phyloP scores from a whole-genome alignment of 352 stramenopile genomes.

The Phytopythium vexans region DNA sequence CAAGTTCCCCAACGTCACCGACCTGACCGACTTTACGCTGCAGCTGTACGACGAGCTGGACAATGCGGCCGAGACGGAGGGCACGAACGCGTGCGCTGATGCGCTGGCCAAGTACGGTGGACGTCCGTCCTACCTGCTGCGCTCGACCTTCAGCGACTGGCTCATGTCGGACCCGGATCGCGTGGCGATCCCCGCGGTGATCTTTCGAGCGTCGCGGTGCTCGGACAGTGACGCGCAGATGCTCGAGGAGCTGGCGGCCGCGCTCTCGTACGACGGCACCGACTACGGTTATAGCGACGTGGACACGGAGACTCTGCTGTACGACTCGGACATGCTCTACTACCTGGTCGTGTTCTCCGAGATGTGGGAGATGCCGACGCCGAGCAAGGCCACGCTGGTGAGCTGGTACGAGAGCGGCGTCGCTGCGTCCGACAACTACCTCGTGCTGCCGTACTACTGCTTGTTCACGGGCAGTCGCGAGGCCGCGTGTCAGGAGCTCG shows the following conservation, averaged over 20 bases:
- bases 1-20: conserved; percentile 53
- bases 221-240: conserved; percentile 28
- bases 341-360: conserved; percentile 79
- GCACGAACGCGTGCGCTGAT: conserved; percentile 46
- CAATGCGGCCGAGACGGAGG: conserved; percentile 31
- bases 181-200: conserved; percentile 45
- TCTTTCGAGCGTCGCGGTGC: conserved; percentile 50
- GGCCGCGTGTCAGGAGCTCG: conserved; percentile 44
- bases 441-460: conserved; percentile 71
- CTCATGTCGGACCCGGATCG: conserved; percentile 43
- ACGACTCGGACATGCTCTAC: conserved; percentile 71
- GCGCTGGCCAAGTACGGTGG: conserved; percentile 29
- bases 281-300: conserved; percentile 17
- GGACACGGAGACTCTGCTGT: conserved; percentile 48
- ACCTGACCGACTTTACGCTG: conserved; percentile 46
- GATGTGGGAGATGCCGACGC: conserved; percentile 64
- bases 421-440: conserved; percentile 70
- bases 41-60: conserved; percentile 57
- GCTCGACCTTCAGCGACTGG: conserved; percentile 55
- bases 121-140: conserved; percentile 69
- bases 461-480: conserved; percentile 66
- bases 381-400: conserved; percentile 47
- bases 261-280: not conserved
- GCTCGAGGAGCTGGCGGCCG: conserved; percentile 34
- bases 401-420: conserved; percentile 54